A percentile compares a stretch with the other conserved stretches of the same genome.
Evolutionary conservation across 192 early-diverging fungal genomes (phyloP).

Genomic region (Chytriomyces sp.): DNA sequence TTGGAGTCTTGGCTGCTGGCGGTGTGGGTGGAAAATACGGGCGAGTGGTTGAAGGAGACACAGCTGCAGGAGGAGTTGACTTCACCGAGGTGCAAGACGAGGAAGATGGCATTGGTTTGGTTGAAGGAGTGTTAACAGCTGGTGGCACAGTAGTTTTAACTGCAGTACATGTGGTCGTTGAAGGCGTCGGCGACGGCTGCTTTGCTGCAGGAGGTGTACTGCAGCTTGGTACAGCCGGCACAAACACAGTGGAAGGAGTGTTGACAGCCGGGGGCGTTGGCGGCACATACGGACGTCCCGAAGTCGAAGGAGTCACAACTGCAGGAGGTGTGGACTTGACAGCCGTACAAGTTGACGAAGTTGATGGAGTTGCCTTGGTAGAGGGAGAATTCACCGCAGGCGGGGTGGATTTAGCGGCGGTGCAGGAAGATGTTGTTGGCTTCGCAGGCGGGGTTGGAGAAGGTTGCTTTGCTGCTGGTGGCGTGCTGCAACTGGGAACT

Average conservation of each 20-base stretch:
- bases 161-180: neutral
- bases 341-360: too few species aligned
- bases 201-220: neutral
- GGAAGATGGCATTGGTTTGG: neutral
- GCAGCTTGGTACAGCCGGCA: slow-evolving; percentile 14
- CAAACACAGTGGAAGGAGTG: neutral
- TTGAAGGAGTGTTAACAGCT: too few species aligned
- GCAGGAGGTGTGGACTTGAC: neutral
- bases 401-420: neutral
- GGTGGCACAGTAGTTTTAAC: neutral
- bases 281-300: too few species aligned
- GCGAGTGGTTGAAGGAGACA: too few species aligned
- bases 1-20: neutral
- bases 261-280: slow-evolving; percentile 13
- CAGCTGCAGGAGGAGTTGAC: neutral
- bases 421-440: neutral
- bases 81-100: neutral
- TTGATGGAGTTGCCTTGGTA: neutral
- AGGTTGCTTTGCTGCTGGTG: neutral
- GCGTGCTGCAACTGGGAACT: slow-evolving; percentile 5
- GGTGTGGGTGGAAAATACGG: neutral
- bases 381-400: neutral
- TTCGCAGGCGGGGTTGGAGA: neutral
- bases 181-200: neutral
- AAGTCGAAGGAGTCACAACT: neutral